Evolutionary conservation across 768 basidiomycete genomes (phyloP).

Genomic region (Fibroporia radiculosa): DNA sequence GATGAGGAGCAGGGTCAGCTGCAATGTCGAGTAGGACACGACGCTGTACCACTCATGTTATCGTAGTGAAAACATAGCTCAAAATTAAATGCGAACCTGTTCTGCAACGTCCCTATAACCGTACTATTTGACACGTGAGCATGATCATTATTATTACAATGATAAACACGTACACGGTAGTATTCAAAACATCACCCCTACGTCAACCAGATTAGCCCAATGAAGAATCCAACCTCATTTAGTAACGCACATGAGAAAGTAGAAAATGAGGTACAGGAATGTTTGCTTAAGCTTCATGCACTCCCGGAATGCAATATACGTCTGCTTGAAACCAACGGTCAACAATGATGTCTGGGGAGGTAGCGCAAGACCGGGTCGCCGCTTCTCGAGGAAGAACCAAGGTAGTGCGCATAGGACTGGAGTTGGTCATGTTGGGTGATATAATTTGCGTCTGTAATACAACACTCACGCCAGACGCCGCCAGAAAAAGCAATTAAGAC

Average conservation of each 20-base stretch:
- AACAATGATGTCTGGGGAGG: conserved; percentile 47
- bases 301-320: conserved; percentile 52
- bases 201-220: background rate
- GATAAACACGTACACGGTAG: conserved; percentile 49
- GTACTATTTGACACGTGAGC: conserved; percentile 33
- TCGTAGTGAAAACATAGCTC: too few relatives aligned
- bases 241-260: conserved; percentile 59
- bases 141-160: background rate
- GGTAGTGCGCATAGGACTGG: conserved; percentile 63
- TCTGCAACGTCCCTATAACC: conserved; percentile 65
- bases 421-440: too few relatives aligned
- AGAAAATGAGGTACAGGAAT: conserved; percentile 66
- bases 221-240: background rate
- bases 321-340: conserved; percentile 64
- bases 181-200: conserved; percentile 73
- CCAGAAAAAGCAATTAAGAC: conserved; percentile 74
- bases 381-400: conserved; percentile 67
- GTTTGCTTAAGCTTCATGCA: conserved; percentile 66
- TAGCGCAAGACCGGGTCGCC: conserved; percentile 53
- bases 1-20: conserved; percentile 58
- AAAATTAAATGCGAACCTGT: conserved; percentile 37
- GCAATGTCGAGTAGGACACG: conserved; percentile 64
- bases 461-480: conserved; percentile 58
- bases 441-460: background rate
- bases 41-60: conserved; percentile 41